Evolutionary conservation across 1,284 basidiomycete genomes (phyloP), one percentile per base, ranked within the genome.

Genomic region (Cutaneotrichosporon cutaneum): DNA sequence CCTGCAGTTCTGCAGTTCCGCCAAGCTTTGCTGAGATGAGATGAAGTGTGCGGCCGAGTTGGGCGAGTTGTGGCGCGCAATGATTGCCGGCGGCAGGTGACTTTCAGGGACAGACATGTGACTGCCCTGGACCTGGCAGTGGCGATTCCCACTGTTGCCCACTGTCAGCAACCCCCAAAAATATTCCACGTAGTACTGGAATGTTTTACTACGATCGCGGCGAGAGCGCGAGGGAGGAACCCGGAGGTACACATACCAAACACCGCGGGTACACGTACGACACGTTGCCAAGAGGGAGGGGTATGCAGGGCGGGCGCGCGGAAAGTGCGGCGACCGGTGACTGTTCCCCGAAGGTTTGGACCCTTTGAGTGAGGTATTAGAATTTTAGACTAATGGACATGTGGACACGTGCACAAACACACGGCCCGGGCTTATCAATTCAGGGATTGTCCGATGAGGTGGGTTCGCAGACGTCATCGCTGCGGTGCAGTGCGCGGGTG

Each of bases 71-170:
- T 36, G 5, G 35, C 10, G 16, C 16, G 16, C 35, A 36, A 36
- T 5, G 35, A 36, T 36, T 42, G 39, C 39, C 39, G 39, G 18
- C 39, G 39, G 39, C 39, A 50, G 48, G 16, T 50, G 48, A 50
- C 13, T 26, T 36, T 39, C 53, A 54, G 53, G 53, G 53, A 11
- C 22, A 4, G 51, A 47, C 56, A 58, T 51, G 56, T 58, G 56
- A 51, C 24, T 14, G 56, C 56, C 56, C 56, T 58, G 47, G 47
- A 42, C 5, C 3, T n/a, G 18, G 7, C 18, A 18, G 18, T 21
- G 1, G 39, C 18, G 18, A n/a, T 42, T 42, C 18, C 30, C n/a
- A 35, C 13, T 32, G 30, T 24, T 22, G 14, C 4, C 1, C 21
- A 54, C 33, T n/a, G n/a, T n/a, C n/a, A n/a, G n/a, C n/a, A n/a